These are phyloP conservation scores for Orbilia oligospora DNA, from an alignment of 2,329 filamentous ascomycete species.

Conservation along the genomic window DNA sequence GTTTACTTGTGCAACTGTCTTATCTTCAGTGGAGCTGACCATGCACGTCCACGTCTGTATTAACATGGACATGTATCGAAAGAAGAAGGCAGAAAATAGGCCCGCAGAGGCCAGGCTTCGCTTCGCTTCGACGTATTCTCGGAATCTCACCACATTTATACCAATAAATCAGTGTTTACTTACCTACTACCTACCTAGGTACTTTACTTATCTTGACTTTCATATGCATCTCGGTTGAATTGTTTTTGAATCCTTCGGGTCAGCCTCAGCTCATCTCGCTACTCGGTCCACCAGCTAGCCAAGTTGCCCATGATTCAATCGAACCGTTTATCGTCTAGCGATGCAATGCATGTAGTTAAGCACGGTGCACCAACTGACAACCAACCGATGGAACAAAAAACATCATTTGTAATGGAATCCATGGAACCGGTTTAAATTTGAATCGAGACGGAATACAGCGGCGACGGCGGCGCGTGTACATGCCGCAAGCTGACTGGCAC, in stretches of 20 bases:
- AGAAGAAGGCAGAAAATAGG: background rate
- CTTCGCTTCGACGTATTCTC: background rate
- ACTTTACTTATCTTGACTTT: no score
- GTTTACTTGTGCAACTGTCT: background rate
- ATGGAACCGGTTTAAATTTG: background rate
- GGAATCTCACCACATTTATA: constrained; percentile 18
- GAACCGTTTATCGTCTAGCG: background rate
- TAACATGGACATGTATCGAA: constrained; percentile 18
- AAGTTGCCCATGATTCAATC: background rate
- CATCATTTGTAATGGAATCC: background rate
- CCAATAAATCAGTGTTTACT: no score
- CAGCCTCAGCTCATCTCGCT: background rate
- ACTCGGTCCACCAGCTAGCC: background rate
- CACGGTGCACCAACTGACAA: background rate
- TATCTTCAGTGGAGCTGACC: background rate
- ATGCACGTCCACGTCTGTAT: constrained; percentile 10
- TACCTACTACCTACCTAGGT: no score
- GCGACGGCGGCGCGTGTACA: constrained; percentile 24
- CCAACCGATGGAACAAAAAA: background rate
- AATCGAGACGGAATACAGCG: background rate
- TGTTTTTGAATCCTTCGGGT: background rate
- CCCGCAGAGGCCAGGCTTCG: background rate
- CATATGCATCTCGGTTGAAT: background rate
- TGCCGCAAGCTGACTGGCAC: constrained; percentile 32
- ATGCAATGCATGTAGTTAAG: background rate